Base-by-base conservation (phyloP, 2,329 filamentous ascomycete species). In the Diaporthe amygdali region DNA sequence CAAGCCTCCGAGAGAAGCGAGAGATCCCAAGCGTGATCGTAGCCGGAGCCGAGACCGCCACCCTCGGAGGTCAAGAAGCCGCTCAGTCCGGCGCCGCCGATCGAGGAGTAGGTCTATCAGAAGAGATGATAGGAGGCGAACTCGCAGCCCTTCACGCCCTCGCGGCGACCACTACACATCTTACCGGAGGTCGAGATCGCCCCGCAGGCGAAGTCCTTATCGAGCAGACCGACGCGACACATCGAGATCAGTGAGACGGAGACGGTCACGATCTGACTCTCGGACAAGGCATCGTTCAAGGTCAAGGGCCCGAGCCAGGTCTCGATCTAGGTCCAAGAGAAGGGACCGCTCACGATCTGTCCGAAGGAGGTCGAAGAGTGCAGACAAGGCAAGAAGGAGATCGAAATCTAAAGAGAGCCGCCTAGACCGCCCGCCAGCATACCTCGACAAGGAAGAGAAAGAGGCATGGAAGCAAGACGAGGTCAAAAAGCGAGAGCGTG, bases 381-480 rank as follows among this genome's bases (percentile, higher is more conserved):
- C 52, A 9, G 81, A 83, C 39, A 81, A 82, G 12, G 49, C 54
- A 15, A 81, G 78, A 68, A 87, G 84, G 74, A 82, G 84, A 25
- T 87, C 87, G 30, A 84, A 84, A 34, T 84, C 84, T 4, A 79
- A 78, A 10, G 68, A 72, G 51, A 68, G 44, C 22, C 63, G 61
- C 9, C 56, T 66, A 9, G 71, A 73, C 7, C 71, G 71, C 9
- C 69, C 68, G 8, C 80, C 82, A 2, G 80, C 82, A 0, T 80
- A 78, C 20, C 79, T 84, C 25, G 85, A 82, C 70, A 85, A 85
- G 61, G 83, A 85, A n/a, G 85, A 84, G 49, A 81, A 84, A 32
- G 88, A 90, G 75, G 85, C 84, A 20, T 88, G 88, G 84, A 91
- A 91, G 77, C 86, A 88, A 74, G 87, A 87, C 71, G 89, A 91